phyloP scores from a whole-genome alignment of 2,329 filamentous ascomycete genomes.

The Colletotrichum scovillei region DNA sequence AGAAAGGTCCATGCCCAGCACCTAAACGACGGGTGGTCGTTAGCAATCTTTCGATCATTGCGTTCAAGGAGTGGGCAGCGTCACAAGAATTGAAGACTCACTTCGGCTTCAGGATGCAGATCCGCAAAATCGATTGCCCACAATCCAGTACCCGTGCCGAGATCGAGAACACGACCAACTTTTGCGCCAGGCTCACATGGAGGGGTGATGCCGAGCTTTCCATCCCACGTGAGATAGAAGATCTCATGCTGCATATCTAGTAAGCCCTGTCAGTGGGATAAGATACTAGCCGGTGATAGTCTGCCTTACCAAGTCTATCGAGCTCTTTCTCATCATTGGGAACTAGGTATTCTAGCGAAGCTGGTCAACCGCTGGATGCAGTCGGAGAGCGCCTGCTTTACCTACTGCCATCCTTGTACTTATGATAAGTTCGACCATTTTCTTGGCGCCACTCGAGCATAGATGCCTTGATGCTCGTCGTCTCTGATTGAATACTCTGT shows the following conservation, averaged over 20 bases:
- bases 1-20: conserved; percentile 41
- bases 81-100: not conserved
- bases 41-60: not conserved
- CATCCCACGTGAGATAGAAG: conserved; percentile 56
- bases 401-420: conserved; percentile 37
- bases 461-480: conserved; percentile 46
- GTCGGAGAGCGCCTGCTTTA: not conserved
- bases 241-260: conserved; percentile 64
- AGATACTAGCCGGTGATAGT: not conserved
- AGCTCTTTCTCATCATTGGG: conserved; percentile 19
- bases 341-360: conserved; percentile 5
- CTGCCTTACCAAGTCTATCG: conserved; percentile 1
- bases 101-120: conserved; percentile 44
- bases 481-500: conserved; percentile 19
- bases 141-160: conserved; percentile 42
- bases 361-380: not conserved
- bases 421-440: conserved; percentile 27
- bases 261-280: not conserved
- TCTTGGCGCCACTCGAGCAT: conserved; percentile 26
- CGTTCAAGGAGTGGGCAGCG: not conserved
- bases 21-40: not conserved
- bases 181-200: conserved; percentile 31
- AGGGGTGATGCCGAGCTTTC: not conserved
- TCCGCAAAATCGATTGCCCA: conserved; percentile 54
- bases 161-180: conserved; percentile 37